Evolutionary conservation across 768 basidiomycete species (phyloP), one percentile per base, ranked within the genome.

Genomic region (Nidula microcarpa): DNA sequence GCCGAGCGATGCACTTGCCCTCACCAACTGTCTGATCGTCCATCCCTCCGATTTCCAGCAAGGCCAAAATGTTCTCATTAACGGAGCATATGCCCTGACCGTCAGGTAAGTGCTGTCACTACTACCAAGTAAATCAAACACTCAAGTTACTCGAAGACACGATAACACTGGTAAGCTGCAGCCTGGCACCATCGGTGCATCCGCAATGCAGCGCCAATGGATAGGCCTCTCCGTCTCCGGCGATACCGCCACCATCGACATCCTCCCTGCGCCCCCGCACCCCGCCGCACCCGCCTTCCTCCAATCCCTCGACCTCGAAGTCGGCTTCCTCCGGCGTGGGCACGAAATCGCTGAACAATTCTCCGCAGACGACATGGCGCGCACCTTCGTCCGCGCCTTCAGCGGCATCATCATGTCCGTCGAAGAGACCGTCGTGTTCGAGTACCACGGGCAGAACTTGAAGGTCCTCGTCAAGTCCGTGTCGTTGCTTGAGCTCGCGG

Each of bases 381-480:
- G 74, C 17, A 85, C 80, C 41, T 87, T 98, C 65, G 62, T 91
- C 59, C 82, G 84, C 56, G 86, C 86, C 0, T 94, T 87, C 74
- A 82, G 72, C 52, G 86, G 84, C 5, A 72, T 89, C 50, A 73
- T 94, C 16, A 80, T 96, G 64, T 80, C 84, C 13, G 68, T 77
- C 1, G 84, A 87, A 33, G 81, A 91, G 66, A 71, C 83, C 9
- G 70, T 96, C 53, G 84, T 87, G 4, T 92, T 96, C 62, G 96
- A 98, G 63, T 98, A 83, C 67, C 87, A 89, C 57, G 91, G 93
- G 0, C 86, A 91, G 55, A 87, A 87, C 55, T 69, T 98, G 59
- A 92, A 87, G 64, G 86, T 81, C 2, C 68, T 66, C 11, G 79
- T 98, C 53, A 85, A 80, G 55, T 76, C 80, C 11, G 55, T 93